A percentile compares a stretch with the other conserved stretches of the same genome.
phyloP scores from a whole-genome alignment of 2,329 filamentous ascomycete species.

The Didymella pomorum region DNA sequence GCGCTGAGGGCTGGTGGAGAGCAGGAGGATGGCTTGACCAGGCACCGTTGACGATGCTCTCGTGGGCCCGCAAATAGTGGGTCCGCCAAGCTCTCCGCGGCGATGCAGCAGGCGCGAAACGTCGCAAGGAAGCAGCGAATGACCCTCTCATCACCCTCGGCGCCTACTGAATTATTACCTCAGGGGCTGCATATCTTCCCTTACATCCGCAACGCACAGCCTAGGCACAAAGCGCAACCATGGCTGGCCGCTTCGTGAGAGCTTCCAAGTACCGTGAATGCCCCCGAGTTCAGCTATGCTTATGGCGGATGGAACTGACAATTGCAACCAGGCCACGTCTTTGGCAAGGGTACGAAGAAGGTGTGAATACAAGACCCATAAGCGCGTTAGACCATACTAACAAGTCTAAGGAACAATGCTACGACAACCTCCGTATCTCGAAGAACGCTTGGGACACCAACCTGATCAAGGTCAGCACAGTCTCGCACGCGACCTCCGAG shows the following conservation, averaged over 20 bases:
- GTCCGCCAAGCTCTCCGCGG: conserved; percentile 16
- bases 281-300: conserved; percentile 35
- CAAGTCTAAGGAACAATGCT: conserved; percentile 79
- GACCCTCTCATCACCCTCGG: conserved; percentile 12
- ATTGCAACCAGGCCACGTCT: conserved; percentile 82
- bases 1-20: conserved; percentile 21
- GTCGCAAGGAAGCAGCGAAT: conserved; percentile 17
- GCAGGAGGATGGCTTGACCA: conserved; percentile 10
- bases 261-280: conserved; percentile 74
- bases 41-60: conserved; percentile 12
- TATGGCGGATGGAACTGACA: conserved; percentile 37
- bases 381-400: conserved; percentile 20
- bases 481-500: conserved; percentile 39
- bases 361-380: conserved; percentile 46
- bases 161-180: conserved; percentile 16
- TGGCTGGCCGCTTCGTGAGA: conserved; percentile 77
- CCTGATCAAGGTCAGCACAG: conserved; percentile 81
- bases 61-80: conserved; percentile 11
- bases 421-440: conserved; percentile 96
- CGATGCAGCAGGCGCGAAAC: conserved; percentile 22
- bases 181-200: conserved; percentile 16
- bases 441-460: conserved; percentile 99
- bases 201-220: conserved; percentile 7
- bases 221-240: conserved; percentile 44
- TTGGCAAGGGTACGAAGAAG: conserved; percentile 93